Base-by-base conservation (phyloP, 306 rosid species). In the Prunus dulcis region DNA sequence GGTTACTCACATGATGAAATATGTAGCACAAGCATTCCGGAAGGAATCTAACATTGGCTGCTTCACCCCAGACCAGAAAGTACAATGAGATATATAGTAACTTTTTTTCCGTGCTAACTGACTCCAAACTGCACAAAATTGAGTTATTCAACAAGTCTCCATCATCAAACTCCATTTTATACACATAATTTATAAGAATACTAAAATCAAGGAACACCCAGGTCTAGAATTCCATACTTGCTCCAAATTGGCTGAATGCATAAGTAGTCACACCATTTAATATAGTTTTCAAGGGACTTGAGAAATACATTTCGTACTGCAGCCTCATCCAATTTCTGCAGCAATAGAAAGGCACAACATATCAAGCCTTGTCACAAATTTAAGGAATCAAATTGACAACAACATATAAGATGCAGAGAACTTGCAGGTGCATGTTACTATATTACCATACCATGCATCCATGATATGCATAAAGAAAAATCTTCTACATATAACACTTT, bases 1-100 rank as follows among this genome's bases (percentile, higher is more conserved):
- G 27, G 75, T 53, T 58, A 85, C 98, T 88, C 90, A 94, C 98
- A 71, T 94, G 98, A 81, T 94, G 98, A 83, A 94, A 94, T 86
- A 94, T 91, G 91, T 94, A 94, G 91, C 98, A 94, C 90, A 94
- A 85, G 88, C 98, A 92, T 86, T 94, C 98, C 9, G 98, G 97
- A 51, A 94, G 89, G 87, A 91, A 94, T 82, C 98, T 94, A 82
- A 92, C 61, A 77, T 94, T 94, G 81, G 95, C 22, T 43, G 98
- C 90, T 87, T 94, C 98, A 63, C 98, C 98, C 98, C 98, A 94
- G 69, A 94, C 87, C 71, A 94, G 84, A 82, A 88, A 92, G 84
- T 89, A 90, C 77, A 89, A 70, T 80, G 92, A 90, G 83, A 90
- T 82, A 78, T 84, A 89, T 2, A 92, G 83, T 74, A 94, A 70